These are phyloP conservation scores for Botrytis fragariae DNA, from an alignment of 2,329 filamentous ascomycete genomes.

Conservation along the genomic window DNA sequence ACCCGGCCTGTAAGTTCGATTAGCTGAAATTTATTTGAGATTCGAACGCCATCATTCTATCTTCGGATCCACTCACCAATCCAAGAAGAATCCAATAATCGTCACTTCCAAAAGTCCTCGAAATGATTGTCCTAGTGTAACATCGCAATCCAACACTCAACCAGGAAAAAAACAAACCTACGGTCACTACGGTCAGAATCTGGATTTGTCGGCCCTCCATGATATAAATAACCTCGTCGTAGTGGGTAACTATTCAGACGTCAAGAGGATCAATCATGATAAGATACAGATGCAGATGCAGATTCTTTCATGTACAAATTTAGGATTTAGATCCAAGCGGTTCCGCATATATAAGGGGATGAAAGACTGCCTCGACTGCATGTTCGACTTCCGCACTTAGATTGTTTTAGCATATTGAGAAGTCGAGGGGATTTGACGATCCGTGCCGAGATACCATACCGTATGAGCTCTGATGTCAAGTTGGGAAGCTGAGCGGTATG, in stretches of 20 bases:
- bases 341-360: not conserved
- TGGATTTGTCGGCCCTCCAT: not conserved
- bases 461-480: not conserved
- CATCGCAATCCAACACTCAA: slow-evolving; percentile 6
- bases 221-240: not conserved
- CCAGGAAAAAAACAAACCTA: not conserved
- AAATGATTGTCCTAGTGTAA: not conserved
- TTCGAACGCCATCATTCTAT: not conserved
- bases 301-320: not conserved
- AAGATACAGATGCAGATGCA: not conserved
- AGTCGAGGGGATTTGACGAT: not conserved
- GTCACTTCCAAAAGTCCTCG: slow-evolving; percentile 10
- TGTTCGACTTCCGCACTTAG: not conserved
- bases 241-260: not conserved
- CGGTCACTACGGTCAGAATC: not conserved
- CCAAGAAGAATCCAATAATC: slow-evolving; percentile 9
- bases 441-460: not conserved
- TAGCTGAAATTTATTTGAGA: not conserved
- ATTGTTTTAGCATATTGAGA: not conserved
- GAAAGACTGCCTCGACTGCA: not conserved
- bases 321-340: too few relatives aligned
- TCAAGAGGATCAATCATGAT: not conserved
- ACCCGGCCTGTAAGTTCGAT: not conserved
- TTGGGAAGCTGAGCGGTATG: not conserved
- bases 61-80: not conserved